phyloP scores from a whole-genome alignment of 2,329 filamentous ascomycete species.

The Botrytis fabae region DNA sequence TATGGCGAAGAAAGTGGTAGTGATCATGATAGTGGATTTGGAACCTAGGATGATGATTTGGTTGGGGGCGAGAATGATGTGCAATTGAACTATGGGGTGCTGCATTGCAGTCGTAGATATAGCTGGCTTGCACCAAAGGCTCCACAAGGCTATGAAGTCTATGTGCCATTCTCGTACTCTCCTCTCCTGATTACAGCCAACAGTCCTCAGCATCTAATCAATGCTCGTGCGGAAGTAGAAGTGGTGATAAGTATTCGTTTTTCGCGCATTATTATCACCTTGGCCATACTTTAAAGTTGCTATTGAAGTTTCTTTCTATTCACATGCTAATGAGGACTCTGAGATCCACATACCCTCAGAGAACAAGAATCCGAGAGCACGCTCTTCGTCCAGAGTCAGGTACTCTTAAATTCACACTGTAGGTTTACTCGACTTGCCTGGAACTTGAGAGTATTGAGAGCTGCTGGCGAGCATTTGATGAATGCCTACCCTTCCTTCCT shows the following conservation, averaged over 20 bases:
- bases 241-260: background rate
- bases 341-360: background rate
- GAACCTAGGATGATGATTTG: constrained; percentile 2
- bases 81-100: background rate
- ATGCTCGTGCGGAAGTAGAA: background rate
- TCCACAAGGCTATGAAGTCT: background rate
- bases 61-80: background rate
- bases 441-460: background rate
- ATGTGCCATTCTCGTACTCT: background rate
- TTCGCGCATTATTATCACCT: background rate
- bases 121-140: background rate
- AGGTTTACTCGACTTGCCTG: background rate
- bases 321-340: background rate
- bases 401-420: background rate
- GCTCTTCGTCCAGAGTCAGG: background rate
- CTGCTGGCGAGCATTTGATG: background rate
- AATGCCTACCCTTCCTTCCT: background rate
- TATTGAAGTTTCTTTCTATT: background rate
- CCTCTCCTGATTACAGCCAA: background rate
- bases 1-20: background rate
- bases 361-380: background rate
- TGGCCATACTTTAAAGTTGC: background rate
- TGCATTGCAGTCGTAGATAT: background rate
- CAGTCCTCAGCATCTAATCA: background rate
- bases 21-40: constrained; percentile 10